phyloP scores from a whole-genome alignment of 2,329 filamentous ascomycete species.

The Rugonectria rugulosa region DNA sequence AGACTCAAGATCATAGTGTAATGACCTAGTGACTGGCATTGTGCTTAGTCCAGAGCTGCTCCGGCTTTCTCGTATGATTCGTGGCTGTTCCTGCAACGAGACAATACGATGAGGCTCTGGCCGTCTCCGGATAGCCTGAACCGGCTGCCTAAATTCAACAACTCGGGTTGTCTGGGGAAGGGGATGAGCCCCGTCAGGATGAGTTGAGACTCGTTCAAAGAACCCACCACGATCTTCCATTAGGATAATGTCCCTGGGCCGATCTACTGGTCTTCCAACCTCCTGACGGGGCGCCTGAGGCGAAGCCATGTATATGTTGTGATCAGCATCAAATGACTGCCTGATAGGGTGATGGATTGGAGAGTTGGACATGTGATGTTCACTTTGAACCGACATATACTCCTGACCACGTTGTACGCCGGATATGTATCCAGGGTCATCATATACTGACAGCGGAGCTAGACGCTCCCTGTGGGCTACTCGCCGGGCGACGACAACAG shows the following conservation, averaged over 20 bases:
- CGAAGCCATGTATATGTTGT: slow-evolving; percentile 26
- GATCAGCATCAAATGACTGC: slow-evolving; percentile 26
- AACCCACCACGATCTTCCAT: slow-evolving; percentile 52
- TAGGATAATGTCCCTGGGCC: slow-evolving; percentile 42
- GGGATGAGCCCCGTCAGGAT: slow-evolving; percentile 20
- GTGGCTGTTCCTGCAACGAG: slow-evolving; percentile 32
- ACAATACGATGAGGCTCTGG: slow-evolving; percentile 29
- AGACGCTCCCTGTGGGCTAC: slow-evolving; percentile 25
- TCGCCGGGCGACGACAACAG: slow-evolving; percentile 22
- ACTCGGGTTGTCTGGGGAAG: slow-evolving; percentile 19
- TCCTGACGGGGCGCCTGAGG: slow-evolving; percentile 42
- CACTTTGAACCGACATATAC: slow-evolving; percentile 16
- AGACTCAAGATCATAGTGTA: slow-evolving; percentile 14
- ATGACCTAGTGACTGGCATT: slow-evolving; percentile 26
- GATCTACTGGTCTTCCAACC: slow-evolving; percentile 41
- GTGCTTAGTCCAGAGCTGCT: slow-evolving; percentile 29
- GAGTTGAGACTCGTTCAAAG: slow-evolving; percentile 43
- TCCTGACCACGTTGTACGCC: slow-evolving; percentile 19
- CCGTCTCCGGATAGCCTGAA: slow-evolving; percentile 18
- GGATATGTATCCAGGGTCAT: slow-evolving; percentile 11
- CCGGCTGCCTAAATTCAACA: slow-evolving; percentile 24
- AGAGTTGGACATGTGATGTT: slow-evolving; percentile 15
- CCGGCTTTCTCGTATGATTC: slow-evolving; percentile 27
- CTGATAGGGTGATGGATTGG: slow-evolving; percentile 23
- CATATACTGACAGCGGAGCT: slow-evolving; percentile 17